Evolutionary conservation across 139 green algal species (phyloP), one percentile per base, ranked within the genome.

Genomic region (Zygnema circumcarinatum): DNA sequence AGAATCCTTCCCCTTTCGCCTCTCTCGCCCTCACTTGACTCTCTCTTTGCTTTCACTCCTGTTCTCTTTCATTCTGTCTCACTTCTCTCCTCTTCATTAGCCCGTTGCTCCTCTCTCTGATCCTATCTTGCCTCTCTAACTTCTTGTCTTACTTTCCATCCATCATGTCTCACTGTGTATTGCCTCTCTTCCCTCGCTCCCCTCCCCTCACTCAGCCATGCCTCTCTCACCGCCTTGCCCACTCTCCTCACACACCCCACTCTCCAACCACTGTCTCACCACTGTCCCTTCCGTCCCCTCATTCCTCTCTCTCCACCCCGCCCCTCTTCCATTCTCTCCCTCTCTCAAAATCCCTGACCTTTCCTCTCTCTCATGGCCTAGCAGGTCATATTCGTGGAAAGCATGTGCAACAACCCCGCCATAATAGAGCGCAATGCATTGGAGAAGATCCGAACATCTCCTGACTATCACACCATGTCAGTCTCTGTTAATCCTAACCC

Each of bases 391-490:
- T 98, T 98, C 91, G 95, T 99, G 74, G 96, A 99, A 93, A 97
- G 87, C 82, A 96, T 99, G 80, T 98, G 96, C 93, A 96, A 94
- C 79, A 96, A 98, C 84, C 40, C 82, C 0, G 87, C 92, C 16
- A 93, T 98, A 16, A 92, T 98, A 83, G 92, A 96, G 72, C 87
- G 95, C 67, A 99, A 99, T 89, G 96, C 96, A 90, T 87, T 92
- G 33, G 94, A 97, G 92, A 99, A 99, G 91, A 94, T 96, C 91
- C 84, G 91, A 90, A 96, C 95, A 91, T 94, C 83, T 40, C 95
- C 96, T 0, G 96, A 98, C 91, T 98, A 98, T 88, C 81, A 87
- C n/a, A 91, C 91, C 29, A 88, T 95, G 67, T 85, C 94, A 76
- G 91, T 16, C 36, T 41, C 82, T 16, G 93, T 20, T 21, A 20